A percentile compares a stretch with the other conserved stretches of the same genome.
Evolutionary conservation across 148 eudicot genomes (phyloP).

Genomic region (Vaccinium macrocarpon): DNA sequence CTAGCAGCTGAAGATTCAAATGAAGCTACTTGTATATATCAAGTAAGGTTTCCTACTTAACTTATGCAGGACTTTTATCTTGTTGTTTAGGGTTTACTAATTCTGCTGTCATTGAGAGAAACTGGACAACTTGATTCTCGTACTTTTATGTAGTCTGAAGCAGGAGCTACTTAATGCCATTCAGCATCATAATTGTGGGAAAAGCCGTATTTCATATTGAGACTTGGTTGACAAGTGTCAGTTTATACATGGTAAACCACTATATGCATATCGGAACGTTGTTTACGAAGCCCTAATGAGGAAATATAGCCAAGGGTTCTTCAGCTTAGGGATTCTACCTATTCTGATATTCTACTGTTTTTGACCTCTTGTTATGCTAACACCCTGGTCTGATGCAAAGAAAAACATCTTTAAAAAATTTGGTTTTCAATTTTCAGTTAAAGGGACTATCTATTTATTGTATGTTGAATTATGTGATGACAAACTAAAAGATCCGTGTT

Average conservation of each 20-base stretch:
- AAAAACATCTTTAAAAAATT: neutral
- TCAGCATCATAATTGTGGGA: neutral
- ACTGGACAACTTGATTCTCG: neutral
- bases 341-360: neutral
- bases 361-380: neutral
- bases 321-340: neutral
- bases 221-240: neutral
- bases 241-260: neutral
- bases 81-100: too few species aligned
- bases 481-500: neutral
- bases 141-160: neutral
- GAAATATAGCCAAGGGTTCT: neutral
- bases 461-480: too few species aligned
- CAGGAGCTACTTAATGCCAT: neutral
- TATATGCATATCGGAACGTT: neutral
- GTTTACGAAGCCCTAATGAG: neutral
- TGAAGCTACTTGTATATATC: slow-evolving; percentile 31
- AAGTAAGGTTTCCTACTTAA: slow-evolving; percentile 44
- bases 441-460: neutral
- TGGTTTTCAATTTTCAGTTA: neutral
- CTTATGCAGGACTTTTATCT: slow-evolving; percentile 9
- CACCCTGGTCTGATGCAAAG: neutral
- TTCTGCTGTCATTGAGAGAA: neutral
- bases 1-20: slow-evolving; percentile 35
- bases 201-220: neutral